Conservation (phyloP, 2,329 filamentous ascomycete species). For the Colletotrichum zoysiae region DNA sequence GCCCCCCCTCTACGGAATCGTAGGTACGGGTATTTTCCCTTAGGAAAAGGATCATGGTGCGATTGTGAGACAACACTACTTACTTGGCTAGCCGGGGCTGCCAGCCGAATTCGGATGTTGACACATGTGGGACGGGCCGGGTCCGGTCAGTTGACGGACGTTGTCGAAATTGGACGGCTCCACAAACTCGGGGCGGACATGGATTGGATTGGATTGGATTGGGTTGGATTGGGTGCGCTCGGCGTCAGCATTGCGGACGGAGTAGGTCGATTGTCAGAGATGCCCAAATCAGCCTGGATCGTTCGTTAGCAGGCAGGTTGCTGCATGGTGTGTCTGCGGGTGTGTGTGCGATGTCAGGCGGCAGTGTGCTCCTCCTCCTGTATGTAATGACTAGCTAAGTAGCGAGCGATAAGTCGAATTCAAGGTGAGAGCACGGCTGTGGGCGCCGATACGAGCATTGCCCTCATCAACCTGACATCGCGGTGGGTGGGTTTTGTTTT, state of each 20-base stretch:
- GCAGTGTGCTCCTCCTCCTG: background rate
- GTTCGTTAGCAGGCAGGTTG: background rate
- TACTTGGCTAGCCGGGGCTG: constrained; percentile 3
- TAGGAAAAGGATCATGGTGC: background rate
- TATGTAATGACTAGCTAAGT: background rate
- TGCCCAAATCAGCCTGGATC: constrained; percentile 5
- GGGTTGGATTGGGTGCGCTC: constrained; percentile 10
- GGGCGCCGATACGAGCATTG: constrained; percentile 15
- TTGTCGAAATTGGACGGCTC: constrained; percentile 24
- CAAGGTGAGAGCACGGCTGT: background rate
- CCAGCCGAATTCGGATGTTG: constrained; percentile 9
- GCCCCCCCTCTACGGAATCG: background rate
- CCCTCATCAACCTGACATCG: constrained; percentile 6
- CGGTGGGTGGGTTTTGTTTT: background rate
- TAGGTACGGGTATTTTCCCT: background rate
- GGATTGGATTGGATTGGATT: background rate
- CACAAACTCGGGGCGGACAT: constrained; percentile 26
- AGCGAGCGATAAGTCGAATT: background rate
- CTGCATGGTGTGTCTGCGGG: background rate
- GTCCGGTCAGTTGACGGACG: constrained; percentile 13
- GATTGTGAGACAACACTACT: background rate
- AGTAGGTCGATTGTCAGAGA: constrained; percentile 24
- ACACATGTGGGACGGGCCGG: constrained; percentile 21
- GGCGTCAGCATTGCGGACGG: constrained; percentile 5
- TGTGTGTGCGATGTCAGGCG: background rate